Evolutionary conservation across 345 rosid species (phyloP).

Genomic region (Euphorbia tirucalli): DNA sequence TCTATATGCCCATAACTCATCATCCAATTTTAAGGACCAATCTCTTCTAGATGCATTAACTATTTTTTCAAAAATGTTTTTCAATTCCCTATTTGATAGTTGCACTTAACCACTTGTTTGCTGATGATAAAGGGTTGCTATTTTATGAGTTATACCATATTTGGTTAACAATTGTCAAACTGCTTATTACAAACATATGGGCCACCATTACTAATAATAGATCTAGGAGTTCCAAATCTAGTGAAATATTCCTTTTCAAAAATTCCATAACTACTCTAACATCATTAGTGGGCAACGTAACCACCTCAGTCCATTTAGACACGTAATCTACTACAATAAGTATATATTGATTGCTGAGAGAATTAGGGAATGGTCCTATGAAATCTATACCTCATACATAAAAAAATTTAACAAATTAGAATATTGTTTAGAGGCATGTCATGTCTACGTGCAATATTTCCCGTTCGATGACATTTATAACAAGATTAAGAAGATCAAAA

Average conservation of each 20-base stretch:
- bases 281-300: background rate
- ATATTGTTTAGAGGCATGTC: too few relatives aligned
- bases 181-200: background rate
- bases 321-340: background rate
- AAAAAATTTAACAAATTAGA: too few relatives aligned
- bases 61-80: background rate
- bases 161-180: background rate
- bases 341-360: too few relatives aligned
- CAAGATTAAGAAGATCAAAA: too few relatives aligned
- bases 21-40: background rate
- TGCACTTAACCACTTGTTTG: background rate
- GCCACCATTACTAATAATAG: background rate
- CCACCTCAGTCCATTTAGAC: background rate
- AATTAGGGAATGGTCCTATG: too few relatives aligned
- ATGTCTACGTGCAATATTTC: too few relatives aligned
- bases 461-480: too few relatives aligned
- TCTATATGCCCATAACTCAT: background rate
- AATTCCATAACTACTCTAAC: background rate
- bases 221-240: background rate
- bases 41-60: background rate
- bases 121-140: background rate
- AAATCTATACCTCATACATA: too few relatives aligned
- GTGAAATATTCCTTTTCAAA: background rate
- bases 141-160: too few relatives aligned
- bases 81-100: background rate